Evolutionary conservation across 306 rosid genomes (phyloP).

Genomic region (Fragaria ananassa): DNA sequence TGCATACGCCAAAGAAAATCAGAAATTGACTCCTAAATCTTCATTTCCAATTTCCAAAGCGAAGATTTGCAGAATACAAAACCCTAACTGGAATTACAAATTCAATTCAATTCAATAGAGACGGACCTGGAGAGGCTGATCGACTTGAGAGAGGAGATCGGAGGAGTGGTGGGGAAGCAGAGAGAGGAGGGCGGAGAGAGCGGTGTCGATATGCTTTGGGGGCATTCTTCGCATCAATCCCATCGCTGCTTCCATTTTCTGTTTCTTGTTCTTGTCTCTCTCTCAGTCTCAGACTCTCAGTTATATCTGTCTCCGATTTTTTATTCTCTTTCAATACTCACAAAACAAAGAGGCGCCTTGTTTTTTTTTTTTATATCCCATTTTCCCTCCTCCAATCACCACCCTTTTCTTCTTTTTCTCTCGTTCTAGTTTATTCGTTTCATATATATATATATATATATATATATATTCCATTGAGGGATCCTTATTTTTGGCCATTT

Average conservation of each 20-base stretch:
- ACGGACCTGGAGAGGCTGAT: slow-evolving; percentile 91
- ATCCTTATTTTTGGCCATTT: too few species aligned
- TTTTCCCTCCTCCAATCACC: too few species aligned
- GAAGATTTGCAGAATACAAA: background rate
- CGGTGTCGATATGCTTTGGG: slow-evolving; percentile 83
- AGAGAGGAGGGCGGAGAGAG: slow-evolving; percentile 88
- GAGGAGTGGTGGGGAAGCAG: slow-evolving; percentile 87
- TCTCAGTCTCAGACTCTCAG: background rate
- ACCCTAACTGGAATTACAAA: background rate
- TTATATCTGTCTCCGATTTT: too few species aligned
- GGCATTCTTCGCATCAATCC: slow-evolving; percentile 93
- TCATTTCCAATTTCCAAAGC: background rate
- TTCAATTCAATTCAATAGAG: background rate
- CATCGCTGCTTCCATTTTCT: slow-evolving; percentile 87
- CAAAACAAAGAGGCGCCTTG: too few species aligned
- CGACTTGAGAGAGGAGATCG: slow-evolving; percentile 96
- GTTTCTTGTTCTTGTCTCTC: background rate
- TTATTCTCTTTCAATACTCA: too few species aligned
- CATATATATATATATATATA: too few species aligned
- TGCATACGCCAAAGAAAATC: slow-evolving; percentile 16
- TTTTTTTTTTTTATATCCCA: too few species aligned
- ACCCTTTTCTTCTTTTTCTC: too few species aligned
- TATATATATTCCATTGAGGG: too few species aligned
- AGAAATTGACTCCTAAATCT: background rate
- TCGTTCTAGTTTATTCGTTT: too few species aligned